Evolutionary conservation across 192 early-diverging fungal genomes (phyloP).

Genomic region (Coemansia sp.): DNA sequence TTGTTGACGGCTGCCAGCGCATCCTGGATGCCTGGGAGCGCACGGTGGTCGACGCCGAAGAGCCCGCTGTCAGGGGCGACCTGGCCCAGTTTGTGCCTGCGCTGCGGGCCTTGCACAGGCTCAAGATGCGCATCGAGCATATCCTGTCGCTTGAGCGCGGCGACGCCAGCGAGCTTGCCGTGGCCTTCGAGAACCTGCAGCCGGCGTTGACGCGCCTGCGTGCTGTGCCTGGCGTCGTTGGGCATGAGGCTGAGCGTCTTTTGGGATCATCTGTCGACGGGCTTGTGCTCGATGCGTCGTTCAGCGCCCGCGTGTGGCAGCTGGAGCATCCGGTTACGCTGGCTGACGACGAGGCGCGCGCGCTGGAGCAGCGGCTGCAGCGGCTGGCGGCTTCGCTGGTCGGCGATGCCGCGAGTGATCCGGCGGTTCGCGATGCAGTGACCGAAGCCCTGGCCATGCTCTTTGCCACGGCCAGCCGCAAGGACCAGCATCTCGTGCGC

Average conservation of each 20-base stretch:
- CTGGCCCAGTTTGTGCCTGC: conserved; percentile 8
- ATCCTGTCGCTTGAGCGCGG: conserved; percentile 17
- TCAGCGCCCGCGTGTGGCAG: conserved; percentile 32
- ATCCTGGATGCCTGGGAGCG: conserved; percentile 23
- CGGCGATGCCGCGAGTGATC: neutral
- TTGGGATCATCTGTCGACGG: neutral
- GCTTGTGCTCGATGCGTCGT: conserved; percentile 35
- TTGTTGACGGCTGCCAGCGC: conserved; percentile 28
- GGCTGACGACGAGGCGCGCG: conserved; percentile 23
- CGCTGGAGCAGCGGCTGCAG: conserved; percentile 17
- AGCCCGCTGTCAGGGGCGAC: neutral
- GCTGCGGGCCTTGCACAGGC: conserved; percentile 13
- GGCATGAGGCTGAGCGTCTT: neutral
- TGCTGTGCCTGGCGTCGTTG: neutral
- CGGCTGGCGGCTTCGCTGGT: neutral
- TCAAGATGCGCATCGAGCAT: conserved; percentile 13
- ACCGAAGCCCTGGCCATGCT: conserved; percentile 50
- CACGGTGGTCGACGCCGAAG: neutral
- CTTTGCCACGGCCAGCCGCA: conserved; percentile 33
- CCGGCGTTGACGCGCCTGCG: neutral
- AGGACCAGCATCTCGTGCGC: conserved; percentile 30
- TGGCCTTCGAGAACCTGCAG: conserved; percentile 43
- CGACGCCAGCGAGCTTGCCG: conserved; percentile 39
- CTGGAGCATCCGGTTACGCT: conserved; percentile 31
- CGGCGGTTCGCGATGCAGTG: conserved; percentile 11